Percentiles rank a stretch among this genome's conserved stretches.
Evolutionary conservation across 1,284 basidiomycete species (phyloP).

Genomic region (Austroboletus sp.): DNA sequence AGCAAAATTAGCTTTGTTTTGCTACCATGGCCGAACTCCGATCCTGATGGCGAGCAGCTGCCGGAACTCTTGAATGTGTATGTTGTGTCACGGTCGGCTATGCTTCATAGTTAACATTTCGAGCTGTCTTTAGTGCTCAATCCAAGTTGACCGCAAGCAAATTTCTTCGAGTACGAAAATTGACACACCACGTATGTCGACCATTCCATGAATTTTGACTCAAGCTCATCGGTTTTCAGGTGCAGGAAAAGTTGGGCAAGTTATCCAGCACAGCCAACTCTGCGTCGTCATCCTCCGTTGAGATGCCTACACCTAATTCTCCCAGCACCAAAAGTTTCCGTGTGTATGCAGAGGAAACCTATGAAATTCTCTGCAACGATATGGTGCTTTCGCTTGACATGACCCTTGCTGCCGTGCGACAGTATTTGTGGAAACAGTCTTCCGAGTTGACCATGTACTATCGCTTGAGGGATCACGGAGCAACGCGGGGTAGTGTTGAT

Average conservation of each 20-base stretch:
- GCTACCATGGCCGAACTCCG: slow-evolving; percentile 63
- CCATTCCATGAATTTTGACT: not conserved
- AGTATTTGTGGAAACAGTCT: slow-evolving; percentile 80
- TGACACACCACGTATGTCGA: slow-evolving; percentile 68
- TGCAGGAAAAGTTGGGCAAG: slow-evolving; percentile 81
- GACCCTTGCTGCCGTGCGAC: slow-evolving; percentile 82
- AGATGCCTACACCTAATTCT: slow-evolving; percentile 36
- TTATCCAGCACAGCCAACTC: slow-evolving; percentile 28
- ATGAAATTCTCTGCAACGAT: slow-evolving; percentile 87
- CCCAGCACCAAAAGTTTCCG: slow-evolving; percentile 22
- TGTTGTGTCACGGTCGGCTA: not conserved
- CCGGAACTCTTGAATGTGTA: slow-evolving; percentile 63
- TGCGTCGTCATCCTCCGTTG: slow-evolving; percentile 30
- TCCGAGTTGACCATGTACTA: slow-evolving; percentile 81
- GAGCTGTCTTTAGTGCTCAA: slow-evolving; percentile 46
- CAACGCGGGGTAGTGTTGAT: slow-evolving; percentile 4
- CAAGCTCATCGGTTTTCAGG: slow-evolving; percentile 39
- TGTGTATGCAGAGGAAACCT: slow-evolving; percentile 60
- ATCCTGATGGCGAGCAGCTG: slow-evolving; percentile 50
- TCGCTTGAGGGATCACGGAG: slow-evolving; percentile 43
- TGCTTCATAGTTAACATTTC: slow-evolving; percentile 11
- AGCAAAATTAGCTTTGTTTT: slow-evolving; percentile 85
- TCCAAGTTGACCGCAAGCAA: slow-evolving; percentile 84
- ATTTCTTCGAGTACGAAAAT: slow-evolving; percentile 78
- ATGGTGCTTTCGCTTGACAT: slow-evolving; percentile 73